These are phyloP conservation scores for Aspergillus vadensis DNA, from an alignment of 2,329 filamentous ascomycete species.

Conservation along the genomic window DNA sequence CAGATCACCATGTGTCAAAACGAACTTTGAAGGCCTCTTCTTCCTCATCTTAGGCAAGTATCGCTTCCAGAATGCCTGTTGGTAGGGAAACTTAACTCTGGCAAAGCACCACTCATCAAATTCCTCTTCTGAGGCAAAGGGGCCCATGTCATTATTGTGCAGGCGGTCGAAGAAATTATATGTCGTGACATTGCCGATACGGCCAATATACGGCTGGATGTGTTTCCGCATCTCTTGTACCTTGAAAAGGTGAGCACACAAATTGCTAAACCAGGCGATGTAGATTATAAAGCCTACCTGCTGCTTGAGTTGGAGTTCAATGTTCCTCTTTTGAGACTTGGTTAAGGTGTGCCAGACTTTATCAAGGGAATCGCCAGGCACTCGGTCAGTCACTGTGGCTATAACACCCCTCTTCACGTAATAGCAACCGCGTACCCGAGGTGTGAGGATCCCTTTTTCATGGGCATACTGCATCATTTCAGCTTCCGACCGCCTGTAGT, in stretches of 20 bases:
- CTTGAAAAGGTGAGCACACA: conserved; percentile 2
- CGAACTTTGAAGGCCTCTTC: conserved; percentile 15
- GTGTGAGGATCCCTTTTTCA: background rate
- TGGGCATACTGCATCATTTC: conserved; percentile 3
- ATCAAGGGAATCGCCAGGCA: conserved; percentile 23
- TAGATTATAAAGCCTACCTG: conserved; percentile 8
- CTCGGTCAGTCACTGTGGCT: conserved; percentile 22
- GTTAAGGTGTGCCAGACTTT: conserved; percentile 21
- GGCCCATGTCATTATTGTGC: conserved; percentile 20
- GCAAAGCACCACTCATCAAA: conserved; percentile 26
- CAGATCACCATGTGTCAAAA: conserved; percentile 10
- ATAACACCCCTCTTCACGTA: conserved; percentile 6
- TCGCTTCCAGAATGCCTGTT: conserved; percentile 19
- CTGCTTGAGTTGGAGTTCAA: conserved; percentile 19
- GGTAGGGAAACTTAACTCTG: conserved; percentile 12
- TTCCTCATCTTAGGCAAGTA: conserved; percentile 17
- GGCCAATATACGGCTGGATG: conserved; percentile 20
- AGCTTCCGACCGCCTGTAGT: background rate
- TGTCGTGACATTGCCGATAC: conserved; percentile 16
- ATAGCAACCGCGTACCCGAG: background rate
- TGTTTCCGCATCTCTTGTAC: conserved; percentile 16
- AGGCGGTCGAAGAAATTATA: conserved; percentile 17
- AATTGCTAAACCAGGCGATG: too few relatives aligned
- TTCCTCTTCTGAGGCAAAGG: conserved; percentile 27
- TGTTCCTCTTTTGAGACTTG: conserved; percentile 16